Percentiles rank a stretch among this genome's conserved stretches.
Evolutionary conservation across 208 protist genomes (phyloP).

Genomic region (Trypanosoma brucei): DNA sequence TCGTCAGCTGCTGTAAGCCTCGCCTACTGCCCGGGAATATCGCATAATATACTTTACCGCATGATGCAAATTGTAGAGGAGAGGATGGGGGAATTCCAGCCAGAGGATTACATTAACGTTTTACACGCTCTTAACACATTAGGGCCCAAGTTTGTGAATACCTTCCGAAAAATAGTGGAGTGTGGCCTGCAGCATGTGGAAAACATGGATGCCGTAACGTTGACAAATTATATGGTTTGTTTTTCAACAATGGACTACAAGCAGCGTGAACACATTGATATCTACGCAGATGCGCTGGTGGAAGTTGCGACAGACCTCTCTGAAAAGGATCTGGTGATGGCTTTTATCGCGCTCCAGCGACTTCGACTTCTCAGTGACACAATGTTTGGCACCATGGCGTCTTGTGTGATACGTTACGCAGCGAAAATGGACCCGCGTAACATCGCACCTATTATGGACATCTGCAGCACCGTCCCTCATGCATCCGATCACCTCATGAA

Average conservation of each 20-base stretch:
- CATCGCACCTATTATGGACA: slow-evolving; percentile 74
- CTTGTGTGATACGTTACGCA: slow-evolving; percentile 38
- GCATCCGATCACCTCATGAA: slow-evolving; percentile 62
- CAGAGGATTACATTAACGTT: slow-evolving; percentile 72
- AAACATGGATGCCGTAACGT: slow-evolving; percentile 66
- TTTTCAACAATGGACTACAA: slow-evolving; percentile 63
- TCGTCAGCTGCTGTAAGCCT: slow-evolving; percentile 36
- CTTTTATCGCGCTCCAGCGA: slow-evolving; percentile 61
- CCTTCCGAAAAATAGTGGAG: slow-evolving; percentile 59
- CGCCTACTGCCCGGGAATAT: slow-evolving; percentile 49
- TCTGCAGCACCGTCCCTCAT: slow-evolving; percentile 65
- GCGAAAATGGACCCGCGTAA: slow-evolving; percentile 39
- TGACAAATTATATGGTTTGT: slow-evolving; percentile 61
- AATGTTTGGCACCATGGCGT: slow-evolving; percentile 52
- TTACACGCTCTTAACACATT: slow-evolving; percentile 37
- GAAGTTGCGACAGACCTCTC: slow-evolving; percentile 60
- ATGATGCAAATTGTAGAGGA: slow-evolving; percentile 43
- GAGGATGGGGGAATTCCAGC: slow-evolving; percentile 54
- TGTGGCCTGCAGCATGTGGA: slow-evolving; percentile 71
- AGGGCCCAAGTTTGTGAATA: slow-evolving; percentile 54
- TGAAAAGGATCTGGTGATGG: slow-evolving; percentile 64
- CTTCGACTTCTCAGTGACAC: slow-evolving; percentile 67
- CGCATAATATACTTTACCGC: slow-evolving; percentile 39
- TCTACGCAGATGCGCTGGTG: slow-evolving; percentile 82
- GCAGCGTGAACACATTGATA: slow-evolving; percentile 75